Evolutionary conservation across 331 rosid genomes (phyloP).

Genomic region (Quercus phellos): DNA sequence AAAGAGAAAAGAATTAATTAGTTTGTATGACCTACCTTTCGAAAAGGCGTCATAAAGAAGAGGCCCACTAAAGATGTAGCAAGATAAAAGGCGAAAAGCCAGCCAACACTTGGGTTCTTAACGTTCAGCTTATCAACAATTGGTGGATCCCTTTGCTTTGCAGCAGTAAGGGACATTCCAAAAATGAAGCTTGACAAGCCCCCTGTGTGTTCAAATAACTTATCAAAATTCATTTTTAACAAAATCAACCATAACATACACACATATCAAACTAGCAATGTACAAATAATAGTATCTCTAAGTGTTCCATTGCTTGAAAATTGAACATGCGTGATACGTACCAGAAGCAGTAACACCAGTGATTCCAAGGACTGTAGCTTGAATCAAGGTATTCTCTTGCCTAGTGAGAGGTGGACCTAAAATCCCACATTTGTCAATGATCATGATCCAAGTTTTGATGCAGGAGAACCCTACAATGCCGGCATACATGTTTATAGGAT

Average conservation of each 20-base stretch:
- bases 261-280: no score
- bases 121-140: background rate
- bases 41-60: background rate
- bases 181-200: background rate
- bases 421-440: background rate
- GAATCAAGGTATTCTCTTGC: background rate
- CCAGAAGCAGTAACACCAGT: background rate
- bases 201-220: background rate
- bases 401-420: background rate
- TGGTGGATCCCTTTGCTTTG: background rate
- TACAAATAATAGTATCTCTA: no score
- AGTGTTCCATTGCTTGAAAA: no score
- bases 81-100: background rate
- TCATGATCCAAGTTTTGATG: background rate
- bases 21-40: background rate
- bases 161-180: background rate
- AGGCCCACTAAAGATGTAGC: background rate
- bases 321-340: background rate
- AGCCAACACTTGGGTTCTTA: background rate
- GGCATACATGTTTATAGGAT: background rate
- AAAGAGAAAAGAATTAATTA: no score
- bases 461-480: background rate
- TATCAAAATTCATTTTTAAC: background rate
- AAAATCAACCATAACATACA: background rate
- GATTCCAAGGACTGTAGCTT: background rate